Percentiles rank a stretch among this genome's conserved stretches.
Evolutionary conservation across 768 basidiomycete species (phyloP).

Genomic region (Mycena alexandri): DNA sequence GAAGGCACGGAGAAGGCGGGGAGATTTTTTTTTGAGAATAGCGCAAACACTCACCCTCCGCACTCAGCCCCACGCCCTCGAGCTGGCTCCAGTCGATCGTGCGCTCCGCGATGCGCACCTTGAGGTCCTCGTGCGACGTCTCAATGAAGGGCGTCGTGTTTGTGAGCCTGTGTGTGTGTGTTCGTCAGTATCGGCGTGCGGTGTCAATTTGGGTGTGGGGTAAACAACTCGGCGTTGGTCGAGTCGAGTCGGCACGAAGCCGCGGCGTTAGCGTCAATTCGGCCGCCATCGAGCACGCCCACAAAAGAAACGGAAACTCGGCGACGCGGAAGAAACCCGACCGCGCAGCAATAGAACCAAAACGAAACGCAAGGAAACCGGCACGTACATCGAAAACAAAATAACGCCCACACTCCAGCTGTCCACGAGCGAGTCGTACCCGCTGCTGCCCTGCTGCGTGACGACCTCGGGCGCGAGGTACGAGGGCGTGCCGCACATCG

Average conservation of each 20-base stretch:
- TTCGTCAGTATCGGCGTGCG: too few relatives aligned
- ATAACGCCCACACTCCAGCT: slow-evolving; percentile 98
- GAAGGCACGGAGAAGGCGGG: too few relatives aligned
- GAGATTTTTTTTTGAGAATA: too few relatives aligned
- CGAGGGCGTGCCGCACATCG: slow-evolving; percentile 95
- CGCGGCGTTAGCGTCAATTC: too few relatives aligned
- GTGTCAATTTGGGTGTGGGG: too few relatives aligned
- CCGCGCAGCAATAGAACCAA: too few relatives aligned
- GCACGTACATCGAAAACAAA: slow-evolving; percentile 89
- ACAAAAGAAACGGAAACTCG: too few relatives aligned
- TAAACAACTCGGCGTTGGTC: too few relatives aligned
- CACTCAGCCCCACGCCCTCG: slow-evolving; percentile 49
- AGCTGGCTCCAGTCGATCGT: slow-evolving; percentile 69
- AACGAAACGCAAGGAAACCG: slow-evolving; percentile 9
- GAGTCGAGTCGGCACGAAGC: too few relatives aligned
- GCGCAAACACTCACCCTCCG: background rate
- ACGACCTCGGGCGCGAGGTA: slow-evolving; percentile 97
- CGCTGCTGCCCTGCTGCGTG: slow-evolving; percentile 67
- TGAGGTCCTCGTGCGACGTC: slow-evolving; percentile 66
- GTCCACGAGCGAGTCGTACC: slow-evolving; percentile 92
- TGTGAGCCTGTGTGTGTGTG: slow-evolving; percentile 83
- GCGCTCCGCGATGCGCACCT: slow-evolving; percentile 69
- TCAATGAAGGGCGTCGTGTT: slow-evolving; percentile 87
- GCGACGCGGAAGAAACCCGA: too few relatives aligned
- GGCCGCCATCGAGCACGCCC: too few relatives aligned